Evolutionary conservation across 208 protist genomes (phyloP).

Genomic region (Wallacemonas collosoma): DNA sequence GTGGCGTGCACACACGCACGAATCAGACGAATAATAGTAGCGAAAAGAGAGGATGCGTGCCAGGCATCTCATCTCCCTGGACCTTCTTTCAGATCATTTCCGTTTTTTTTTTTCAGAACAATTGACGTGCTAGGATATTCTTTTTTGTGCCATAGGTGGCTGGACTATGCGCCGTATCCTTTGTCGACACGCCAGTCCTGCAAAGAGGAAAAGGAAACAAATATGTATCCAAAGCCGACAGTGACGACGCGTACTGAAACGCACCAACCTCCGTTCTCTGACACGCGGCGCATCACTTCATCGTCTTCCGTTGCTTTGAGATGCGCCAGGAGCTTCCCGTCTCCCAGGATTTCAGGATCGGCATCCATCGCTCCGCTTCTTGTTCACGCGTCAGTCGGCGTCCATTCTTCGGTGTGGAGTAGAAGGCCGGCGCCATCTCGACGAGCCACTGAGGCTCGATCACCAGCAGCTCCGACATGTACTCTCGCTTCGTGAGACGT

Average conservation of each 20-base stretch:
- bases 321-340: slow-evolving; percentile 90
- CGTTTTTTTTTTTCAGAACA: too few relatives aligned
- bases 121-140: too few relatives aligned
- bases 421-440: slow-evolving; percentile 95
- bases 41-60: too few relatives aligned
- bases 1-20: too few relatives aligned
- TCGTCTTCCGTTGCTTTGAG: slow-evolving; percentile 62
- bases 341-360: slow-evolving; percentile 87
- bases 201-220: neutral
- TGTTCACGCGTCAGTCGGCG: slow-evolving; percentile 76
- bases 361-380: slow-evolving; percentile 81
- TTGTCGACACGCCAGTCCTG: too few relatives aligned
- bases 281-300: slow-evolving; percentile 28
- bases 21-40: too few relatives aligned
- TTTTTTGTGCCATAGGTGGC: too few relatives aligned
- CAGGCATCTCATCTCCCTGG: too few relatives aligned
- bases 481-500: slow-evolving; percentile 97
- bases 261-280: too few relatives aligned
- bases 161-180: too few relatives aligned
- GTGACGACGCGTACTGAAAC: too few relatives aligned
- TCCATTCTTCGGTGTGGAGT: slow-evolving; percentile 66
- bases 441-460: slow-evolving; percentile 95
- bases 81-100: too few relatives aligned
- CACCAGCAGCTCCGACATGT: slow-evolving; percentile 94
- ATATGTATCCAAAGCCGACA: neutral